Base-by-base conservation (phyloP, 2,329 filamentous ascomycete species). In the Exophiala sp. region DNA sequence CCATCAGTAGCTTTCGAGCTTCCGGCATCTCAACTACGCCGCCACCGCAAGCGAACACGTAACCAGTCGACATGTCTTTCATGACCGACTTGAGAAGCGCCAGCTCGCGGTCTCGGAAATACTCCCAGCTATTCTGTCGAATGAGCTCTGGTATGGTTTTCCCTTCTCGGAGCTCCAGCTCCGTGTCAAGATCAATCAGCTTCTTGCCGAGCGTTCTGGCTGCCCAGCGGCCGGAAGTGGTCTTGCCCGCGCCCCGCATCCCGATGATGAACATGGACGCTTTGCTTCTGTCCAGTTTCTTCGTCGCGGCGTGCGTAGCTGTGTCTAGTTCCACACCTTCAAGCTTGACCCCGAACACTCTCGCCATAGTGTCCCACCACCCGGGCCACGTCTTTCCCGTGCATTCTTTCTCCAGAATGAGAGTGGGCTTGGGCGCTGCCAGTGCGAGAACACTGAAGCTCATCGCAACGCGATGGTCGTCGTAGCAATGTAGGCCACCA, bases 301-400 rank as follows among this genome's bases (percentile, higher is more conserved):
- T 58, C 21, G 59, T 55, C 40, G 67, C 65, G 4, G 63, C 64
- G 51, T 66, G 70, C 23, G 60, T 67, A 4, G 59, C 52, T 46
- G 60, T 63, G 32, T 65, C 65, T 13, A 73, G 61, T 60, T 94
- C 88, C 29, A 83, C 79, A 10, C 93, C 93, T 53, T 83, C 79
- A n/a, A 97, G 73, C 22, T 77, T 70, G 22, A 86, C 86, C 27
- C 82, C 76, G 73, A 96, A 98, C 11, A 81, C 79, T 59, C 86
- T 81, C 18, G 83, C 83, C 48, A 97, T 71, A 14, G 83, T 81
- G 67, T 98, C 93, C 93, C 93, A 98, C 88, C 93, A 98, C 8
- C 91, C 93, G 0, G 93, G 93, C 93, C 93, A 98, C 2, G 93
- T 98, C 75, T 98, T 98, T 34, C 86, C 90, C 2, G 88, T 87